Conservation (phyloP, 2,329 filamentous ascomycete genomes). For the Byssochlamys sp. region DNA sequence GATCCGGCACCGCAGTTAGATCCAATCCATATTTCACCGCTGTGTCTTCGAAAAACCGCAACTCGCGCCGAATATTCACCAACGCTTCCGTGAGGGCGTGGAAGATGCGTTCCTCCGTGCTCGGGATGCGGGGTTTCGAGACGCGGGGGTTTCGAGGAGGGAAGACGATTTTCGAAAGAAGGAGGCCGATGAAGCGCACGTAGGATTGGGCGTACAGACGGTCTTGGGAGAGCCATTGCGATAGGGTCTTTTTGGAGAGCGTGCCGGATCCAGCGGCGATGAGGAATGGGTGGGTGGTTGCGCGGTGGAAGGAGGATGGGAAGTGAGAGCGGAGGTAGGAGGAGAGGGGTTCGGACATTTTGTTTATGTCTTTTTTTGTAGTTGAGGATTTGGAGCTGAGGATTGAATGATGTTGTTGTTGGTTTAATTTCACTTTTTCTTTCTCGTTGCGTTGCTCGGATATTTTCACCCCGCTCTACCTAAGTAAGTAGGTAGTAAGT, state of each 20-base stretch:
- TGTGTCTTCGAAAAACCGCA: constrained; percentile 58
- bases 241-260: constrained; percentile 46
- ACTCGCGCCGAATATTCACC: constrained; percentile 57
- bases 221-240: constrained; percentile 63
- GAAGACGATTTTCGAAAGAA: constrained; percentile 54
- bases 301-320: constrained; percentile 39
- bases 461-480: too few species aligned
- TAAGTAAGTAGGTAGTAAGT: too few species aligned
- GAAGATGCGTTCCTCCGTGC: constrained; percentile 47
- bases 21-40: constrained; percentile 51
- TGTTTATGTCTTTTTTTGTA: constrained; percentile 4
- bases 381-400: not conserved
- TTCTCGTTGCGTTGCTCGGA: too few species aligned
- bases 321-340: constrained; percentile 46
- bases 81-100: constrained; percentile 56
- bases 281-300: constrained; percentile 60
- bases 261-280: constrained; percentile 54
- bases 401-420: not conserved
- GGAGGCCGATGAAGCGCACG: constrained; percentile 55
- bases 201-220: constrained; percentile 62
- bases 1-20: constrained; percentile 32
- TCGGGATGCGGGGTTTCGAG: constrained; percentile 16
- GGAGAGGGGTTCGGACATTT: constrained; percentile 42
- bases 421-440: not conserved
- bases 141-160: constrained; percentile 26